Evolutionary conservation across 768 basidiomycete species (phyloP), one percentile per base, ranked within the genome.

Genomic region (Leccinum variicolor): DNA sequence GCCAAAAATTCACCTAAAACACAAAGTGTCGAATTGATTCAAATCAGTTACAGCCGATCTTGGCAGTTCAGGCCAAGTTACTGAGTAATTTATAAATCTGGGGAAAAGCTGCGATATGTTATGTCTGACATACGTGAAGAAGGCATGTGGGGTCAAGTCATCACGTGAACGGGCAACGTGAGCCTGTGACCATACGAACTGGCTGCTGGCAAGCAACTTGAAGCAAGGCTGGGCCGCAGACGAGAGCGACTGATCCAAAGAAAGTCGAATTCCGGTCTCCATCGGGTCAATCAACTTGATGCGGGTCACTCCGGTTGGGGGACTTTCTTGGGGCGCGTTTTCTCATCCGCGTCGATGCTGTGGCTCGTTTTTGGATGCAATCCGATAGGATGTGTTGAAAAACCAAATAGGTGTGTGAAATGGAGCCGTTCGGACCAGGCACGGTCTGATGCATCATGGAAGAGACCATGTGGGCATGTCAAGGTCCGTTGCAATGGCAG

Each of bases 381-480:
- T 47, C 46, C 46, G n/a, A 26, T 47, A 23, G 46, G 46, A 47
- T 26, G 25, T 7, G 26, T 15, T n/a, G 25, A 28, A 36, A 9
- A 21, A 39, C 28, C 15, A 2, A 4, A 17, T 15, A 23, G 25
- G 19, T 19, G 41, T 52, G 55, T 41, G 58, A 49, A 52, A 34
- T 31, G 61, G 36, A 52, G 11, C 9, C 19, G 21, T 34, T 19
- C 45, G 9, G 17, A 11, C 43, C 50, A 62, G 60, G 53, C 51
- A 63, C 62, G 48, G n/a, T 54, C 19, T 31, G 47, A 43, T 54
- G 49, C 23, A 31, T 45, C 41, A 46, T 31, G 51, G 19, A 36
- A 34, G 39, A 51, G 39, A 55, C 55, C 65, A 68, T 56, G 60
- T 63, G 65, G 65, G 19, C 15, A 56, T 61, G 65, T 64, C 64